Evolutionary conservation across 805 yeast species (phyloP).

Genomic region (Nakazawaea ambrosiae): DNA sequence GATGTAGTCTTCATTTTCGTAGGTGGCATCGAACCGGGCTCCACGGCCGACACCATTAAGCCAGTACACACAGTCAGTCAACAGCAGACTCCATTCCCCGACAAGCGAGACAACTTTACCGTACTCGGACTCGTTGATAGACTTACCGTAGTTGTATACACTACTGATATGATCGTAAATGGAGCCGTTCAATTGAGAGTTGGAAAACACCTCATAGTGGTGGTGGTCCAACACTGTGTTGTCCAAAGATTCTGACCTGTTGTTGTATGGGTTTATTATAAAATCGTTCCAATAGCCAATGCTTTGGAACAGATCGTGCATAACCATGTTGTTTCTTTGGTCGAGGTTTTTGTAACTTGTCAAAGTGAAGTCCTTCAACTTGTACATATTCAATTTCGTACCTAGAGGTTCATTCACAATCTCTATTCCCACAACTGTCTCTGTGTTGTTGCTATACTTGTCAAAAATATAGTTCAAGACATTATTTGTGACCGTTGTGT

Average conservation of each 20-base stretch:
- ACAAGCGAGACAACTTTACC: slow-evolving; percentile 69
- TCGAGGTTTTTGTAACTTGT: slow-evolving; percentile 65
- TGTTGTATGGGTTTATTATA: slow-evolving; percentile 20
- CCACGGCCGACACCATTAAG: slow-evolving; percentile 82
- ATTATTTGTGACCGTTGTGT: slow-evolving; percentile 44
- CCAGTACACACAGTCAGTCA: slow-evolving; percentile 88
- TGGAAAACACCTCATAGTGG: slow-evolving; percentile 79
- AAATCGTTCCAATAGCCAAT: slow-evolving; percentile 57
- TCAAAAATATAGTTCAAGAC: slow-evolving; percentile 49
- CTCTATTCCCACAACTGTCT: slow-evolving; percentile 78
- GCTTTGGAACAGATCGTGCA: slow-evolving; percentile 79
- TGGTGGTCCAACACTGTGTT: slow-evolving; percentile 83
- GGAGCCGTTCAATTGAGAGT: slow-evolving; percentile 48
- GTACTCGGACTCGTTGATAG: slow-evolving; percentile 45
- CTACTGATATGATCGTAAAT: slow-evolving; percentile 55
- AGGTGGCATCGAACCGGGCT: slow-evolving; percentile 70
- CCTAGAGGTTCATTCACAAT: slow-evolving; percentile 88
- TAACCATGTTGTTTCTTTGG: slow-evolving; percentile 50
- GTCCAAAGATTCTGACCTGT: slow-evolving; percentile 28
- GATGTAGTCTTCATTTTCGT: slow-evolving; percentile 27
- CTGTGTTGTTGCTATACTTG: slow-evolving; percentile 65
- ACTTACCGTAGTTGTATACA: slow-evolving; percentile 45
- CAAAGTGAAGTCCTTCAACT: slow-evolving; percentile 51
- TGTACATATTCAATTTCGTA: slow-evolving; percentile 49
- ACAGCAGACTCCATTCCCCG: slow-evolving; percentile 91